phyloP scores from a whole-genome alignment of 2,329 filamentous ascomycete species.

The Trichoderma breve region DNA sequence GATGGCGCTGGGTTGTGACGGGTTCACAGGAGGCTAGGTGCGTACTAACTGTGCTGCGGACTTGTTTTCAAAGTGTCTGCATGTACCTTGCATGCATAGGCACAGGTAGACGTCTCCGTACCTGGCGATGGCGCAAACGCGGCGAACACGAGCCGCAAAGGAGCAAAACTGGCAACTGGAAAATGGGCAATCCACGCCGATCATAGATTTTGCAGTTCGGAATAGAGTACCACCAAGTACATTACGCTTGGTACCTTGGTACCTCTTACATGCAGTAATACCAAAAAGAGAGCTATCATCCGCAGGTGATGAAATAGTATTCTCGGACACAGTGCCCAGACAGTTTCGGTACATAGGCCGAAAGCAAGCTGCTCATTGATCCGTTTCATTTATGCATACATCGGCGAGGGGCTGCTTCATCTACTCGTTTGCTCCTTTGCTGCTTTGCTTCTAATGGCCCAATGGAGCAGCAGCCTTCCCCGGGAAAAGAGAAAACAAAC shows the following conservation, averaged over 20 bases:
- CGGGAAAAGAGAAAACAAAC: neutral
- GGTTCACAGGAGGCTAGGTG: neutral
- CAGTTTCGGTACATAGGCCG: neutral
- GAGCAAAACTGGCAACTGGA: neutral
- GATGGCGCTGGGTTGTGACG: neutral
- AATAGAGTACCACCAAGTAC: neutral
- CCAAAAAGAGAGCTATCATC: neutral
- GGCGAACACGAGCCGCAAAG: neutral
- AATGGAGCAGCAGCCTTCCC: neutral
- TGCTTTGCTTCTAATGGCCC: neutral
- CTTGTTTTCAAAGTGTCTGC: neutral
- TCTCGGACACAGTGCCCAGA: neutral
- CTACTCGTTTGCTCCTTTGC: neutral
- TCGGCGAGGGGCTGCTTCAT: neutral
- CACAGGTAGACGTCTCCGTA: neutral
- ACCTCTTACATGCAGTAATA: neutral
- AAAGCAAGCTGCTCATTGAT: neutral
- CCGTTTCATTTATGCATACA: neutral
- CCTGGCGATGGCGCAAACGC: slow-evolving; percentile 7
- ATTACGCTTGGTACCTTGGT: neutral
- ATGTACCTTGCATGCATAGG: neutral
- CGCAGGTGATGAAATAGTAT: neutral
- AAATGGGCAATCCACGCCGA: neutral
- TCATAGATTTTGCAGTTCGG: neutral
- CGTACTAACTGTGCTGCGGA: slow-evolving; percentile 11